A percentile compares a stretch with the other conserved stretches of the same genome.
phyloP scores from a whole-genome alignment of 1,284 basidiomycete genomes.

The Rhodotorula sp. region DNA sequence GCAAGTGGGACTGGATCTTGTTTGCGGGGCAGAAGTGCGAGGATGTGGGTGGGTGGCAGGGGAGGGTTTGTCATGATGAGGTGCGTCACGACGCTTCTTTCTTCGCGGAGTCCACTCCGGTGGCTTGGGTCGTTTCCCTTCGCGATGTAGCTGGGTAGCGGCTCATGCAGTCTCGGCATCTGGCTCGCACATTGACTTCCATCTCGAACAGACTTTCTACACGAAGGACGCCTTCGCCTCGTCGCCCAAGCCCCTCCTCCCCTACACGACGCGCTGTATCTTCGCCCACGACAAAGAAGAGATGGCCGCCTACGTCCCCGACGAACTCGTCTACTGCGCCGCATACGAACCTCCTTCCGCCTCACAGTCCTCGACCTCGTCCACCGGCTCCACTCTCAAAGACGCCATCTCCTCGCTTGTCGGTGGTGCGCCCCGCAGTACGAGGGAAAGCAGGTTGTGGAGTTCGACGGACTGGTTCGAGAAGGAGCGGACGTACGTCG shows the following conservation, averaged over 20 bases:
- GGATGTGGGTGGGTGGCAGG: slow-evolving; percentile 58
- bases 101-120: too few species aligned
- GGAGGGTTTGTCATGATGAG: slow-evolving; percentile 70
- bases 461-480: slow-evolving; percentile 79
- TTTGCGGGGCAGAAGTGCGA: slow-evolving; percentile 77
- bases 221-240: slow-evolving; percentile 76
- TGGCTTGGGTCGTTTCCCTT: background rate
- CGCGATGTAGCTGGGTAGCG: background rate
- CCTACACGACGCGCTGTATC: slow-evolving; percentile 70
- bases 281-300: slow-evolving; percentile 80
- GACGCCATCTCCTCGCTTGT: slow-evolving; percentile 6
- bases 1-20: slow-evolving; percentile 61
- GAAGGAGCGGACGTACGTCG: slow-evolving; percentile 62
- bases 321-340: slow-evolving; percentile 78
- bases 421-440: slow-evolving; percentile 16
- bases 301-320: slow-evolving; percentile 68
- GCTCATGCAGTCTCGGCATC: background rate
- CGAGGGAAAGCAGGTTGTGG: slow-evolving; percentile 67
- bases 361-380: background rate
- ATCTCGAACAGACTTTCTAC: slow-evolving; percentile 65
- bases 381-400: slow-evolving; percentile 1
- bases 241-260: slow-evolving; percentile 59
- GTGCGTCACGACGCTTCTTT: slow-evolving; percentile 49
- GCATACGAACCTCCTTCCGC: slow-evolving; percentile 63
- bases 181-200: background rate